Evolutionary conservation across 2,329 filamentous ascomycete genomes (phyloP), one percentile per base, ranked within the genome.

Genomic region (Colletotrichum sansevieriae): DNA sequence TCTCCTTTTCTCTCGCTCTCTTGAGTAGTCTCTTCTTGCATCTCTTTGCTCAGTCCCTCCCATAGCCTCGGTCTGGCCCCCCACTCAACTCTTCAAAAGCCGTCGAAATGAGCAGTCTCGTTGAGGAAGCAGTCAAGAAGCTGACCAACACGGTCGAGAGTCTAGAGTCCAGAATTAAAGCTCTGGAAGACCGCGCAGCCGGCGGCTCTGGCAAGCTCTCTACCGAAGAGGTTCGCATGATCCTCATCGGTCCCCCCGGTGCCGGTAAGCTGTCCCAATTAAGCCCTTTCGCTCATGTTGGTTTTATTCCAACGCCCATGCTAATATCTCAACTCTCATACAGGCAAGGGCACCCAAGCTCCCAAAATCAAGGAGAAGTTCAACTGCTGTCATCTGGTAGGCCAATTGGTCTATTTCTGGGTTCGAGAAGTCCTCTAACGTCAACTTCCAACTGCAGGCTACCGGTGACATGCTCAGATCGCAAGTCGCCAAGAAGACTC

Each of bases 391-490:
- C 96, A 99, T 83, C 84, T 99, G 84, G 95, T 98, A 89, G 77
- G 91, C 78, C 59, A 72, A 76, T 76, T 76, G 72, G 57, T 49
- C 63, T 49, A 46, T 15, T n/a, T 13, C 33, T 33, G 20, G n/a
- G 18, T 15, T 62, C 13, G 46, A 12, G 7, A 54, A 25, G 12
- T 20, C 20, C 20, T 51, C 73, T 75, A 68, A 74, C 62, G 5
- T 20, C 35, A 10, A 15, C 15, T 74, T 65, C 63, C 44, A 62
- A 68, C 65, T 67, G 68, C 73, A 98, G 95, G 96, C 96, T 72
- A 99, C 96, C 69, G 96, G 96, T 81, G 96, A 99, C 83, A 99
- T 99, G 96, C 89, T 99, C 78, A 94, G 96, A 78, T 97, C 95
- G 74, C 96, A 99, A 83, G 96, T 99, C 78, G 92, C 95, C 73